Base-by-base conservation (phyloP, 2,329 filamentous ascomycete genomes). In the Aureobasidium sp. region DNA sequence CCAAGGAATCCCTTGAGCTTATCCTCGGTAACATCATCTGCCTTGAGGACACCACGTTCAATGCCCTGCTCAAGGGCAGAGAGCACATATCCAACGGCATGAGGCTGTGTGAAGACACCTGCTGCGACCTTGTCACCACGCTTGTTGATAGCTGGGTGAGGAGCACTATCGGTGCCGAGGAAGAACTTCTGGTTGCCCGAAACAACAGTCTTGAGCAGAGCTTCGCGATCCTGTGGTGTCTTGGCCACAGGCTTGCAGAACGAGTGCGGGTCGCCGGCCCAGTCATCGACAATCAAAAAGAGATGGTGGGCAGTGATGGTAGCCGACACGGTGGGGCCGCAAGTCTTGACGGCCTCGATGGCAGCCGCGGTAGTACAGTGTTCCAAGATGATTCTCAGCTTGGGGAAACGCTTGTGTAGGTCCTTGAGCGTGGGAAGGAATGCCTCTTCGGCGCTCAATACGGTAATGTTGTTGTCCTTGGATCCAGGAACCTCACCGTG, bases 261-360 rank as follows among this genome's bases (percentile, higher is more conserved):
- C 70, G 87, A 84, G 82, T 93, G 86, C 70, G 91, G 82, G 68
- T 89, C 83, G 59, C 79, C 78, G 5, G 77, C 77, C 78, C 87
- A 88, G 68, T 91, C 86, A 68, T 94, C 88, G 17, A 90, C 85
- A 14, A 88, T 90, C 35, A 97, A 81, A 67, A 84, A 91, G 22
- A 95, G 79, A 70, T 96, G 91, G 70, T 96, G 91, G 2, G 90
- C 89, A 0, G 91, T 96, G 67, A 96, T 91, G 11, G 89, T 93
- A 4, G 82, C 87, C 0, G 83, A 87, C 27, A 97, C 93, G 3
- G 83, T 89, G 19, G 86, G 82, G 0, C 91, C 90, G 70, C 91
- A 95, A 15, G 83, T 78, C 66, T 82, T 81, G 39, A 97, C 92
- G 0, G 90, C 86, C 65, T 88, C 84, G 5, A 96, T 79, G 0